Evolutionary conservation across 768 basidiomycete species (phyloP).

Genomic region (Nidularia pulvinata): DNA sequence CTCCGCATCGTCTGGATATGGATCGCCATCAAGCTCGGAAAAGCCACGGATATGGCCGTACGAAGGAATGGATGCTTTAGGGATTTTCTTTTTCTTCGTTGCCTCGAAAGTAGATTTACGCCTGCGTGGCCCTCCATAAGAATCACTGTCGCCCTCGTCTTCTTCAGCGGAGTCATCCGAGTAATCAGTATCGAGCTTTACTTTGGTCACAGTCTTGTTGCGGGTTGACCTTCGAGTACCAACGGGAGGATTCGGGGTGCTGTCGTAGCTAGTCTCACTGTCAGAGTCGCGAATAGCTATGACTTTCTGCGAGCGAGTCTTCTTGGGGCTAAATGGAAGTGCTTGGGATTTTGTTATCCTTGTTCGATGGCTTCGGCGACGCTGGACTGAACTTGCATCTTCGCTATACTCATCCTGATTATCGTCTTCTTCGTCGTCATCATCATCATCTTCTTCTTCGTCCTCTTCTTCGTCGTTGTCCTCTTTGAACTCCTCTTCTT

Average conservation of each 20-base stretch:
- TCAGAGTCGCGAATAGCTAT: constrained; percentile 34
- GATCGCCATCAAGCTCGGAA: constrained; percentile 40
- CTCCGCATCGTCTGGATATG: constrained; percentile 53
- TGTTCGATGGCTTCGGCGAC: constrained; percentile 16
- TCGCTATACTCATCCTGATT: constrained; percentile 9
- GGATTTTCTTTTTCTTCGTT: constrained; percentile 14
- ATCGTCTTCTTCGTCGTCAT: constrained; percentile 24
- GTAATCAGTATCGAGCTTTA: constrained; percentile 28
- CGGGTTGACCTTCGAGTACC: constrained; percentile 55
- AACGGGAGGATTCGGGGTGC: constrained; percentile 22
- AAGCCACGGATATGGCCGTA: constrained; percentile 46
- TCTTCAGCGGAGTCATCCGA: constrained; percentile 18
- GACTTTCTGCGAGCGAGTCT: constrained; percentile 42
- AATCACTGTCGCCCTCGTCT: constrained; percentile 27
- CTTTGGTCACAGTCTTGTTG: constrained; percentile 31
- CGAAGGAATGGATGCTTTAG: constrained; percentile 27
- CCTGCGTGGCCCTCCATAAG: constrained; percentile 6
- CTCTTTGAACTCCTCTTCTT: too few species aligned
- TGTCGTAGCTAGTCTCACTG: constrained; percentile 13
- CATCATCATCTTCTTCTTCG: constrained; percentile 10
- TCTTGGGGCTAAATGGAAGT: constrained; percentile 71
- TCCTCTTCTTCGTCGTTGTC: not conserved
- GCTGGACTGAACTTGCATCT: constrained; percentile 10
- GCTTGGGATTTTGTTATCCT: constrained; percentile 13
- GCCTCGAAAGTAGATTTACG: constrained; percentile 13